A percentile compares a stretch with the other conserved stretches of the same genome.
These are phyloP conservation scores for Arxiozyma slooffiae DNA, from an alignment of 1,139 yeast genomes.

Conservation along the genomic window DNA sequence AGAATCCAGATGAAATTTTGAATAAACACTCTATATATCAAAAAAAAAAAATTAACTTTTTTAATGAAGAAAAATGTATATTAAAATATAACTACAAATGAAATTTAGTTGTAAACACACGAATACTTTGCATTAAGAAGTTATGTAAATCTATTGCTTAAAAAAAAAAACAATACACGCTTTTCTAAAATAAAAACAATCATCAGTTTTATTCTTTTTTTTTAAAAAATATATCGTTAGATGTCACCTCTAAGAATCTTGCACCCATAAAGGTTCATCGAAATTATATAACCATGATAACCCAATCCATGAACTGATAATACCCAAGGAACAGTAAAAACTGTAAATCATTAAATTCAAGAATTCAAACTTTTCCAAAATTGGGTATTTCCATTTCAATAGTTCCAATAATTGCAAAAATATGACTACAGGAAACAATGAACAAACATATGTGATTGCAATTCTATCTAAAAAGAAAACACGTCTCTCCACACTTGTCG, in stretches of 20 bases:
- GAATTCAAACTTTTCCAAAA: conserved; percentile 52
- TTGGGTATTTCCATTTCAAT: conserved; percentile 39
- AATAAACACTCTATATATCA: too few species aligned
- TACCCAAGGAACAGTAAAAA: conserved; percentile 78
- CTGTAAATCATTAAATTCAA: conserved; percentile 73
- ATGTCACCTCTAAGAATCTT: conserved; percentile 3
- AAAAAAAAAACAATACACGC: too few species aligned
- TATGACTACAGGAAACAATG: conserved; percentile 56
- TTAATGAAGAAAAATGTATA: too few species aligned
- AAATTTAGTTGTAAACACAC: too few species aligned
- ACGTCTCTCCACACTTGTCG: conserved; percentile 36
- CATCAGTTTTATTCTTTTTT: background rate
- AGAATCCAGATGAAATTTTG: too few species aligned
- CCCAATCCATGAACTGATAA: conserved; percentile 81
- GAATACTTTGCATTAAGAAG: too few species aligned
- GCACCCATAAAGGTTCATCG: conserved; percentile 54
- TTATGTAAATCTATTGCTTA: too few species aligned
- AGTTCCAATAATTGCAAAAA: conserved; percentile 47
- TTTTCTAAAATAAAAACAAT: background rate
- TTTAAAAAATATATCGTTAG: conserved; percentile 1
- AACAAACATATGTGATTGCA: conserved; percentile 55
- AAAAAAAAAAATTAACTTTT: too few species aligned
- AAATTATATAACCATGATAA: conserved; percentile 81
- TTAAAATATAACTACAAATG: too few species aligned
- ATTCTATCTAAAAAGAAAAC: conserved; percentile 63